Percentiles rank a stretch among this genome's conserved stretches.
phyloP scores from a whole-genome alignment of 257 asterid genomes.

The Nicotiana paniculata region DNA sequence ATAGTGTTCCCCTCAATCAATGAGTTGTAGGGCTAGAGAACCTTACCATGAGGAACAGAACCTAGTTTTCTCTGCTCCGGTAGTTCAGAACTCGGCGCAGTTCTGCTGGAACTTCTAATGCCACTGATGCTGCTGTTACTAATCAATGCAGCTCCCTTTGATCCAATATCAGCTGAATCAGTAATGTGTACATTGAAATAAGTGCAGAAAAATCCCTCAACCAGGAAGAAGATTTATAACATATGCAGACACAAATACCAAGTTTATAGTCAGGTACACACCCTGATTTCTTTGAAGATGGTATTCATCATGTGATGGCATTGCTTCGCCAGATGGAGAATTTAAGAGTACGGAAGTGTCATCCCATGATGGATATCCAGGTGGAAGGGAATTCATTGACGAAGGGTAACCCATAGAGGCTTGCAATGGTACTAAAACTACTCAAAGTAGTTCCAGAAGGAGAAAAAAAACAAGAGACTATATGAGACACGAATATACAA shows the following conservation, averaged over 20 bases:
- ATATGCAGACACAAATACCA: neutral
- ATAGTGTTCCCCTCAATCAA: neutral
- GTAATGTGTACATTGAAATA: conserved; percentile 35
- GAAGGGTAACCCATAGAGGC: conserved; percentile 61
- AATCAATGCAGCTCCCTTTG: conserved; percentile 46
- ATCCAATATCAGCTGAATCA: conserved; percentile 75
- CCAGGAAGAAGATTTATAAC: neutral
- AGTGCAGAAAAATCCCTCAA: conserved; percentile 20
- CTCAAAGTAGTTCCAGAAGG: conserved; percentile 5
- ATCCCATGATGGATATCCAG: conserved; percentile 67
- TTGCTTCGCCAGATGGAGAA: conserved; percentile 40
- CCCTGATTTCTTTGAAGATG: conserved; percentile 60
- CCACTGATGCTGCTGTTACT: conserved; percentile 44
- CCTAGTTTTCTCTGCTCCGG: conserved; percentile 41
- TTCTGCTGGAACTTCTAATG: conserved; percentile 43
- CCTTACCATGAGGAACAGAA: conserved; percentile 52
- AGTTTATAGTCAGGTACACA: neutral
- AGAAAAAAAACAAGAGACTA: conserved; percentile 15
- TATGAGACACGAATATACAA: conserved; percentile 6
- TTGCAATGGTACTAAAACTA: conserved; percentile 64
- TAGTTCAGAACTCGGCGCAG: conserved; percentile 32
- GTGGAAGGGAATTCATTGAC: conserved; percentile 47
- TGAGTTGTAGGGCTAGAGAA: neutral
- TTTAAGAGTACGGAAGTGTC: conserved; percentile 49
- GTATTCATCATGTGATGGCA: conserved; percentile 57